Evolutionary conservation across 2,329 filamentous ascomycete genomes (phyloP), one percentile per base, ranked within the genome.

Genomic region (Coniella vitis): DNA sequence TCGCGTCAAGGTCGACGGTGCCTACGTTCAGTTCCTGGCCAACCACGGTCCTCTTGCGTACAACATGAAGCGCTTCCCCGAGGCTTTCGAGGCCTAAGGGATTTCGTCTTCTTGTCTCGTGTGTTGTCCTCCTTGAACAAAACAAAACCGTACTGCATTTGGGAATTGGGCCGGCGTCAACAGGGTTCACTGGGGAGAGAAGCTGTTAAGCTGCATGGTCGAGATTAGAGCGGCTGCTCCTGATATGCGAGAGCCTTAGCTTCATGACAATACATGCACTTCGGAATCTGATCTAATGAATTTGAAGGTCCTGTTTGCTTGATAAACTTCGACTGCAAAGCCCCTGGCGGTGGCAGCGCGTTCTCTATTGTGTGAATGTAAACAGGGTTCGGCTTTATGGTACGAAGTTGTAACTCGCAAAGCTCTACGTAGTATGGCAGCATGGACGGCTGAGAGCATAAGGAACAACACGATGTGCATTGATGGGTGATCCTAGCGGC

Each of bases 11-110:
- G 86, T 94, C 64, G 93, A 98, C 66, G 93, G 93, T 84, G 93
- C 93, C 65, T 98, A 98, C 78, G 93, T 98, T 64, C 90, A 98
- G 81, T 98, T 98, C 87, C 84, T 97, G 65, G 81, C 81, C 77
- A 95, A 94, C 82, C 85, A 95, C 76, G 93, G 93, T 65, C 78
- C 75, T 65, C 77, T 98, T 61, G 81, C 78, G 69, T 63, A 86
- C 63, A 98, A 98, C 85, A 84, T 98, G 69, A 84, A 83, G 74
- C 83, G 88, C 65, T 98, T 96, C 88, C 93, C 93, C 63, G 86
- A 87, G 57, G 93, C 93, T 68, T 98, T 94, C 77, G 63, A 76
- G 68, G 75, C 72, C 69, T 79, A 72, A 64, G 56, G 56, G 16
- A 21, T 39, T 39, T 4, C 20, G 19, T 10, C 17, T 20, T 58